These are phyloP conservation scores for Linum tenue DNA, from an alignment of 345 rosid species.

Conservation along the genomic window DNA sequence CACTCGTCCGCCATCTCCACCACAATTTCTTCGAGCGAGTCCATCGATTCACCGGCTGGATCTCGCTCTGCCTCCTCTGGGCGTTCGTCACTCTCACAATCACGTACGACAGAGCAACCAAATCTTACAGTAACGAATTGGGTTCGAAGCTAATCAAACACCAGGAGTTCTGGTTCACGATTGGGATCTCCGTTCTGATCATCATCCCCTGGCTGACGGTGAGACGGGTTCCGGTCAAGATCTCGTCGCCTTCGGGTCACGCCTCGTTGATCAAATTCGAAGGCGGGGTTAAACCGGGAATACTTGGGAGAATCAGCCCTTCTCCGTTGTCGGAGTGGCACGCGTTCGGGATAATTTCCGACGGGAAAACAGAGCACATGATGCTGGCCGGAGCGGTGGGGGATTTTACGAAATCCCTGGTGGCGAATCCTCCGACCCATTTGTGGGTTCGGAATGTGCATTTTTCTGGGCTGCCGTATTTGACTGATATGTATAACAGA, in stretches of 20 bases:
- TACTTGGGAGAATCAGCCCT: constrained; percentile 81
- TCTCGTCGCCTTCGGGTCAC: constrained; percentile 58
- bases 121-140: constrained; percentile 36
- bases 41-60: constrained; percentile 75
- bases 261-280: constrained; percentile 62
- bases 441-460: constrained; percentile 39
- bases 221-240: constrained; percentile 45
- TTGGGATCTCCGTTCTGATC: constrained; percentile 44
- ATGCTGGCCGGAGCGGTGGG: constrained; percentile 93
- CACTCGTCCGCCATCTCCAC: constrained; percentile 73
- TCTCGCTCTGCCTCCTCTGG: constrained; percentile 62
- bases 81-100: constrained; percentile 43
- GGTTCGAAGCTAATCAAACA: constrained; percentile 35
- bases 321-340: constrained; percentile 93
- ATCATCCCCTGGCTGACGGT: constrained; percentile 67
- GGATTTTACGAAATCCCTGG: constrained; percentile 63
- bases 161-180: constrained; percentile 77
- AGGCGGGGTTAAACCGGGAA: constrained; percentile 65
- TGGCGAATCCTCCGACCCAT: constrained; percentile 55
- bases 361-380: constrained; percentile 65
- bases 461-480: background rate
- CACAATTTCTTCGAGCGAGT: constrained; percentile 66
- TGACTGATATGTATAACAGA: constrained; percentile 50
- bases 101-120: constrained; percentile 51
- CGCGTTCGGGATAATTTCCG: constrained; percentile 75